Evolutionary conservation across 805 yeast genomes (phyloP).

Genomic region (Nakazawaea anatomiae): DNA sequence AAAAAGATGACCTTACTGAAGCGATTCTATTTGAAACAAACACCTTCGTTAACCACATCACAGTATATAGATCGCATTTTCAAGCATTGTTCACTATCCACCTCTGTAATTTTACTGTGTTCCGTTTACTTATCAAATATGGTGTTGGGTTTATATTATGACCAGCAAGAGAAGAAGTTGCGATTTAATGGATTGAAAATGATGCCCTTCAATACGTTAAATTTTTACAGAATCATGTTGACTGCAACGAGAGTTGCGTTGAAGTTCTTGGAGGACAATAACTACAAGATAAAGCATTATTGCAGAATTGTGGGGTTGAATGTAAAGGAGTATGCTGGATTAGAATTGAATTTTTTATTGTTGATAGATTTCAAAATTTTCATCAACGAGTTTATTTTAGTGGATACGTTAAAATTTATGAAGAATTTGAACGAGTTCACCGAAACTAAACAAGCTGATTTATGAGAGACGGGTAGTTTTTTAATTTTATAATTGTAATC

Average conservation of each 20-base stretch:
- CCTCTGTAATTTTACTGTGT: slow-evolving; percentile 25
- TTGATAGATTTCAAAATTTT: slow-evolving; percentile 34
- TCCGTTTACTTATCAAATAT: slow-evolving; percentile 24
- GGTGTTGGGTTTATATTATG: slow-evolving; percentile 18
- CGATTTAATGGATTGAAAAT: slow-evolving; percentile 11
- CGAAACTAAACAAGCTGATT: slow-evolving; percentile 1
- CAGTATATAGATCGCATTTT: slow-evolving; percentile 26
- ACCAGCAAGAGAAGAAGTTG: slow-evolving; percentile 7
- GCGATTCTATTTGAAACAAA: slow-evolving; percentile 24
- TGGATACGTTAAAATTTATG: slow-evolving; percentile 27
- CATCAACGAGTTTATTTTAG: slow-evolving; percentile 28
- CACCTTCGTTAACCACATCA: slow-evolving; percentile 22
- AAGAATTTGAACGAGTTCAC: slow-evolving; percentile 17
- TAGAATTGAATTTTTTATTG: slow-evolving; percentile 36
- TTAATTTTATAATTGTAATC: not conserved
- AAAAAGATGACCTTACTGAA: slow-evolving; percentile 16
- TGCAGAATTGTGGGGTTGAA: slow-evolving; percentile 41
- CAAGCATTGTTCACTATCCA: slow-evolving; percentile 22
- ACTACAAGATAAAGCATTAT: slow-evolving; percentile 34
- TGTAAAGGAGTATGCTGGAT: slow-evolving; percentile 28
- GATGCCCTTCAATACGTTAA: slow-evolving; percentile 28
- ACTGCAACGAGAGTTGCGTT: slow-evolving; percentile 33
- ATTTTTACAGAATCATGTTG: slow-evolving; percentile 33
- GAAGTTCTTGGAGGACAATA: slow-evolving; percentile 38
- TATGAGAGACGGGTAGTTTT: not conserved